Evolutionary conservation across 495 filamentous ascomycete species (phyloP).

Genomic region (Xylaria intraflava): DNA sequence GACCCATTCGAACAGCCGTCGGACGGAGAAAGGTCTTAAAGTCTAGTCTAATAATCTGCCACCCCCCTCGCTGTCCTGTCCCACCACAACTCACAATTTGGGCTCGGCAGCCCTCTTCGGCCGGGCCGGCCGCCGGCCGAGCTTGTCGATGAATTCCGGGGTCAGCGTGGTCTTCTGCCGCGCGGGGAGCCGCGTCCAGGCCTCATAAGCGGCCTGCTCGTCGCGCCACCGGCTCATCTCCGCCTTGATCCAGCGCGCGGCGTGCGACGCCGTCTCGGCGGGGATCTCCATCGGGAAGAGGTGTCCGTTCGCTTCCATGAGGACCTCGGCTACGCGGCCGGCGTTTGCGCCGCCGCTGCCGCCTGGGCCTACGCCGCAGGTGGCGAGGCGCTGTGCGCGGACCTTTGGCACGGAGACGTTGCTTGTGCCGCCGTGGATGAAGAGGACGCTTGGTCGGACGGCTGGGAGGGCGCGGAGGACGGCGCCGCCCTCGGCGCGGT

Average conservation of each 20-base stretch:
- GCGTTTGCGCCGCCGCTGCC: constrained; percentile 58
- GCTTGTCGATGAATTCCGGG: constrained; percentile 47
- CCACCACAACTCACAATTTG: constrained; percentile 17
- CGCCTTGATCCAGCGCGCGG: constrained; percentile 53
- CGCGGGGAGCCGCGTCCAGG: constrained; percentile 44
- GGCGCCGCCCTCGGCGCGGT: constrained; percentile 61
- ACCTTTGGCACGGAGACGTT: constrained; percentile 50
- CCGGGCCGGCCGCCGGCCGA: constrained; percentile 27
- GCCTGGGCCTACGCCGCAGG: constrained; percentile 58
- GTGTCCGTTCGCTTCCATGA: constrained; percentile 66
- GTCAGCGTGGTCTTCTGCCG: constrained; percentile 54
- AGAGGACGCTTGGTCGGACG: constrained; percentile 74
- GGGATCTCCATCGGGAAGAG: constrained; percentile 78
- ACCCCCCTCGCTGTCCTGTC: background rate
- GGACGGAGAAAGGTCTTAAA: no score
- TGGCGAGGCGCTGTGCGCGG: constrained; percentile 51
- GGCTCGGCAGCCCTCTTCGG: constrained; percentile 9
- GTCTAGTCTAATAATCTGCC: background rate
- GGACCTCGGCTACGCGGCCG: constrained; percentile 65
- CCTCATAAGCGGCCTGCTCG: constrained; percentile 54
- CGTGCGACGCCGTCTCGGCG: constrained; percentile 54
- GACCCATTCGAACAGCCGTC: no score
- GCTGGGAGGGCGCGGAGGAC: constrained; percentile 59
- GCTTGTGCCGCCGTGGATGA: constrained; percentile 66
- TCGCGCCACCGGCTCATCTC: constrained; percentile 59